Evolutionary conservation across 352 stramenopile genomes (phyloP).

Genomic region (Globisporangium barbulae): DNA sequence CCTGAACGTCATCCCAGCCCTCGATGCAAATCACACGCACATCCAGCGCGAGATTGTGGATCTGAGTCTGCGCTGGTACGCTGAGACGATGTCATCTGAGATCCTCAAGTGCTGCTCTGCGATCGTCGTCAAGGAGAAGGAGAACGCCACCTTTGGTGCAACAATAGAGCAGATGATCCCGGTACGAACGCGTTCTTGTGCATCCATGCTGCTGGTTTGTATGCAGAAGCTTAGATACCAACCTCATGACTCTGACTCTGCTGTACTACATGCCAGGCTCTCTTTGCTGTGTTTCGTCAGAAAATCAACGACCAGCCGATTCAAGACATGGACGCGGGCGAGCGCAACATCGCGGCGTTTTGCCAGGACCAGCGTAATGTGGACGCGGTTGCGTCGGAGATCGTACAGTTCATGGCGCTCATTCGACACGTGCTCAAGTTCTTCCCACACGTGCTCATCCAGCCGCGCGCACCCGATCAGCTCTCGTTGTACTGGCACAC

Average conservation of each 20-base stretch:
- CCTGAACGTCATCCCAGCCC: constrained; percentile 30
- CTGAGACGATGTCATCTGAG: constrained; percentile 33
- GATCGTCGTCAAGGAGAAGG: constrained; percentile 36
- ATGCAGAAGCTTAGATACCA: neutral
- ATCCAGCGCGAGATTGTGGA: constrained; percentile 47
- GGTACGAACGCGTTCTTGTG: constrained; percentile 10
- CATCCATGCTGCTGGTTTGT: neutral
- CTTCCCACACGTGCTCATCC: constrained; percentile 37
- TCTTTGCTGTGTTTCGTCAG: constrained; percentile 32
- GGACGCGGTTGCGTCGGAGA: constrained; percentile 37
- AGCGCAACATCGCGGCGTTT: constrained; percentile 32
- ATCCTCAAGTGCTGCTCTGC: constrained; percentile 39
- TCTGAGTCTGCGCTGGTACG: constrained; percentile 41
- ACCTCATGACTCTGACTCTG: neutral
- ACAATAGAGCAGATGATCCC: constrained; percentile 25
- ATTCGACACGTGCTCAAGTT: constrained; percentile 33
- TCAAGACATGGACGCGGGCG: constrained; percentile 14
- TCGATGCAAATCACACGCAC: constrained; percentile 15
- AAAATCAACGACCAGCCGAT: constrained; percentile 42
- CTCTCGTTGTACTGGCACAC: constrained; percentile 37
- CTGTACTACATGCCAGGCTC: constrained; percentile 17
- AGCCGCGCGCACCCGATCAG: constrained; percentile 20
- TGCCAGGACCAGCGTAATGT: constrained; percentile 32
- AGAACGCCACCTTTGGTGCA: constrained; percentile 24
- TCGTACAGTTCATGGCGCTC: constrained; percentile 55